Conservation (phyloP, 2,329 filamentous ascomycete species). For the Aspergillus luchuensis region DNA sequence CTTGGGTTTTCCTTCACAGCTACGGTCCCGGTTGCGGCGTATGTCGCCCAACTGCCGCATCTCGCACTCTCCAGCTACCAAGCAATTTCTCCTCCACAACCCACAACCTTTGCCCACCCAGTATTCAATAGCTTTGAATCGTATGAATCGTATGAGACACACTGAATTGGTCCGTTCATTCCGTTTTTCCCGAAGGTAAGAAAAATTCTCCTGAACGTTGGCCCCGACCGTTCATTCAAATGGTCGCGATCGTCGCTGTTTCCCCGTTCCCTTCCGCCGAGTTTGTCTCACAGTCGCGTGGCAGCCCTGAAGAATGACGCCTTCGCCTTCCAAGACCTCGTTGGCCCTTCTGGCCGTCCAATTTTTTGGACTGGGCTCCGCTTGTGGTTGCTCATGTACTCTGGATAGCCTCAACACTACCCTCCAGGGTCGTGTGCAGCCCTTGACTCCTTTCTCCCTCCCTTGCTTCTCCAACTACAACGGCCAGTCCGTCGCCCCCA, state of each 20-base stretch:
- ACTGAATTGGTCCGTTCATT: not conserved
- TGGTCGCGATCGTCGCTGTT: conserved; percentile 6
- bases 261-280: not conserved
- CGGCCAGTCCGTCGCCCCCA: conserved; percentile 7
- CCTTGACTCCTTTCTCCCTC: conserved; percentile 14
- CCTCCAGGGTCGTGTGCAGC: conserved; percentile 13
- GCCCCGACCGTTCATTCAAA: conserved; percentile 6
- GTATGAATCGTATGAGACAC: not conserved
- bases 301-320: conserved; percentile 12
- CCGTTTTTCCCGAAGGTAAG: not conserved
- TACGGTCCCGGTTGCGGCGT: no score
- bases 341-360: conserved; percentile 3
- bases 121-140: not conserved
- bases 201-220: not conserved
- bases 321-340: conserved; percentile 8
- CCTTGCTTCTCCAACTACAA: conserved; percentile 20
- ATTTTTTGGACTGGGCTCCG: conserved; percentile 3
- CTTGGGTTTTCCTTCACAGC: no score
- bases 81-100: not conserved
- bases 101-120: not conserved
- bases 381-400: not conserved
- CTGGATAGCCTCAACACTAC: conserved; percentile 14
- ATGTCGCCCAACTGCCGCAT: not conserved
- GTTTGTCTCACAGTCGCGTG: conserved; percentile 8
- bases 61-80: not conserved